These are phyloP conservation scores for Tricholomella constricta DNA, from an alignment of 768 basidiomycete species.

Conservation along the genomic window DNA sequence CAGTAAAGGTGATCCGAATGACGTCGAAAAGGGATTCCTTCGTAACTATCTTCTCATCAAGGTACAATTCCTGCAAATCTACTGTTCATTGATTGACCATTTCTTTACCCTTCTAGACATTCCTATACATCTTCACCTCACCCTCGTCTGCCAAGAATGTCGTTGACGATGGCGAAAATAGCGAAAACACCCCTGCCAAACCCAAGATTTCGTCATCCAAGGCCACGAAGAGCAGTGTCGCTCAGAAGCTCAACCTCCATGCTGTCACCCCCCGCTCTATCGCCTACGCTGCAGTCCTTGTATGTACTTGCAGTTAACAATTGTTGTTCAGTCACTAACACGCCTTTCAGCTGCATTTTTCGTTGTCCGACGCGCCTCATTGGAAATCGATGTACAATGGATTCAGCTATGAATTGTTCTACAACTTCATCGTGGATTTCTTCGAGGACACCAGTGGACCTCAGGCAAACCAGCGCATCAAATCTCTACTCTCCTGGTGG, in stretches of 20 bases:
- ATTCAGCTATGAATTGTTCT: slow-evolving; percentile 23
- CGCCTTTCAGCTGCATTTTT: slow-evolving; percentile 21
- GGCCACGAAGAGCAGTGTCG: slow-evolving; percentile 9
- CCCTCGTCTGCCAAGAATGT: slow-evolving; percentile 17
- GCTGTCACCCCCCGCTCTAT: slow-evolving; percentile 27
- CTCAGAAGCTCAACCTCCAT: slow-evolving; percentile 12
- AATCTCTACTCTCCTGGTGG: slow-evolving; percentile 16
- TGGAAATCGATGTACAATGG: slow-evolving; percentile 22
- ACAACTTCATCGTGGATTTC: slow-evolving; percentile 27
- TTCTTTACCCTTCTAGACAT: slow-evolving; percentile 12
- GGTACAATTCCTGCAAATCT: slow-evolving; percentile 22
- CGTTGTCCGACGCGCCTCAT: slow-evolving; percentile 16
- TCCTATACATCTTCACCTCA: slow-evolving; percentile 18
- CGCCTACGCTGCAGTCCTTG: slow-evolving; percentile 32
- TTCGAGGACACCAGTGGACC: slow-evolving; percentile 19
- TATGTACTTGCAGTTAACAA: slow-evolving; percentile 11
- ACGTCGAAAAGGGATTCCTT: slow-evolving; percentile 21
- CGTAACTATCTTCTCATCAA: slow-evolving; percentile 21
- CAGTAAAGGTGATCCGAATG: slow-evolving; percentile 1
- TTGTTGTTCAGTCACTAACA: not conserved
- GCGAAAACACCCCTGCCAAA: slow-evolving; percentile 7
- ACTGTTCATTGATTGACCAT: not conserved
- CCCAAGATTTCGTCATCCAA: not conserved
- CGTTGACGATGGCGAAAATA: slow-evolving; percentile 8
- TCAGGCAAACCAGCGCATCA: not conserved